phyloP scores from a whole-genome alignment of 2,329 filamentous ascomycete genomes.

The Drechslerella dactyloides region DNA sequence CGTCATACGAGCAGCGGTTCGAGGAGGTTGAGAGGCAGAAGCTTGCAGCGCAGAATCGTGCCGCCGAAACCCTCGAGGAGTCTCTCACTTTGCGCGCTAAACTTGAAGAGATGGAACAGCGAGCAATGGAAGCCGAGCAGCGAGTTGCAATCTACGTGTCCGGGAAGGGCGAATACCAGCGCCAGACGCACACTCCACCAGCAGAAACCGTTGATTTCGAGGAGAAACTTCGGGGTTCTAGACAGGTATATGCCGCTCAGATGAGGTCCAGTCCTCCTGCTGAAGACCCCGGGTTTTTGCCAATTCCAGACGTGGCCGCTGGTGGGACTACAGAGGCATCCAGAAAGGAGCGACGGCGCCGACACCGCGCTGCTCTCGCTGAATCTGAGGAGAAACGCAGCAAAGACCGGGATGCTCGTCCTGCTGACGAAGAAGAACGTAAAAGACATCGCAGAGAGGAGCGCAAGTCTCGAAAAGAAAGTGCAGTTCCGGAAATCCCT shows the following conservation, averaged over 20 bases:
- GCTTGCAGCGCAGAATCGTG: conserved; percentile 44
- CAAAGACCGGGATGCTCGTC: conserved; percentile 25
- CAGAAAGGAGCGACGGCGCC: conserved; percentile 34
- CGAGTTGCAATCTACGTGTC: conserved; percentile 23
- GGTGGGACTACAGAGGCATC: conserved; percentile 37
- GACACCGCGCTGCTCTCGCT: conserved; percentile 23
- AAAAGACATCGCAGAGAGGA: conserved; percentile 35
- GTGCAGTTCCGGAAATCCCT: conserved; percentile 33
- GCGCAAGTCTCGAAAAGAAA: conserved; percentile 25
- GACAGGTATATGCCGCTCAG: conserved; percentile 35
- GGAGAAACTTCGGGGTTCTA: conserved; percentile 45
- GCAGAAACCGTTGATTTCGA: conserved; percentile 50
- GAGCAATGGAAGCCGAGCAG: conserved; percentile 36
- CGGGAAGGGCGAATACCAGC: conserved; percentile 36
- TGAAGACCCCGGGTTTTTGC: conserved; percentile 46
- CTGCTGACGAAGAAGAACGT: conserved; percentile 42
- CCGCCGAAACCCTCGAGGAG: conserved; percentile 45
- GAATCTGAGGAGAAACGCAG: conserved; percentile 21
- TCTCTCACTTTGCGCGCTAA: conserved; percentile 35
- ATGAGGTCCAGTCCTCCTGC: conserved; percentile 1
- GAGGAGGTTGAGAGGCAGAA: conserved; percentile 47
- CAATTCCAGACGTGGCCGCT: conserved; percentile 32
- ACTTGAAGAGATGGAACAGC: conserved; percentile 41
- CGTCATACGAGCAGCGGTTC: conserved; percentile 33
- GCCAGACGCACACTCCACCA: conserved; percentile 44